These are phyloP conservation scores for Glomus cerebriforme DNA, from an alignment of 192 early-diverging fungal genomes.

Conservation along the genomic window DNA sequence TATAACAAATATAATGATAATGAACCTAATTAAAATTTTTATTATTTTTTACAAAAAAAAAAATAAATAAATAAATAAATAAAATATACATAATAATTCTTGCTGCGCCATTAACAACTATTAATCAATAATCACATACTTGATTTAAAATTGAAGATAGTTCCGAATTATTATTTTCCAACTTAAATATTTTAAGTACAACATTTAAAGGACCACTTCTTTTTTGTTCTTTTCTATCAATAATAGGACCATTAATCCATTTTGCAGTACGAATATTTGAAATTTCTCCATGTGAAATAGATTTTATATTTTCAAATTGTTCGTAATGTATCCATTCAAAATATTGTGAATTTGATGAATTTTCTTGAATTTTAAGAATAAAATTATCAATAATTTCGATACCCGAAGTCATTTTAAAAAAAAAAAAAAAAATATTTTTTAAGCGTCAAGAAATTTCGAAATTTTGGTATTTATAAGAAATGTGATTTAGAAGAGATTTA, in stretches of 20 bases:
- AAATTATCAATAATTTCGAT: background rate
- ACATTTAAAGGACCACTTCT: background rate
- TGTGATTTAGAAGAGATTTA: too few relatives aligned
- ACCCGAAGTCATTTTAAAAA: background rate
- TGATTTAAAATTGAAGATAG: background rate
- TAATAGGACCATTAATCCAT: background rate
- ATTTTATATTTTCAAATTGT: background rate
- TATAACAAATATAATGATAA: background rate
- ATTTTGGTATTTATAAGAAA: too few relatives aligned
- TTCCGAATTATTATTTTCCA: background rate
- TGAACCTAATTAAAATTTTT: background rate
- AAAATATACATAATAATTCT: too few relatives aligned
- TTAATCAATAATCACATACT: background rate
- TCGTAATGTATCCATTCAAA: background rate
- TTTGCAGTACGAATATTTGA: background rate
- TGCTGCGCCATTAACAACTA: too few relatives aligned
- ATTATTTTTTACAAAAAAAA: background rate
- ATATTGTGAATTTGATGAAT: background rate
- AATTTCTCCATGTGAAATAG: background rate
- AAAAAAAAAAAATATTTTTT: too few relatives aligned
- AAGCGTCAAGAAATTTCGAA: too few relatives aligned
- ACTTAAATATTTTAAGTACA: background rate
- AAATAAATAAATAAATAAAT: background rate
- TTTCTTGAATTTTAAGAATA: background rate
- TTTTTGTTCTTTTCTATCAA: background rate